Evolutionary conservation across 192 early-diverging fungal species (phyloP).

Genomic region (Backusella luteola): DNA sequence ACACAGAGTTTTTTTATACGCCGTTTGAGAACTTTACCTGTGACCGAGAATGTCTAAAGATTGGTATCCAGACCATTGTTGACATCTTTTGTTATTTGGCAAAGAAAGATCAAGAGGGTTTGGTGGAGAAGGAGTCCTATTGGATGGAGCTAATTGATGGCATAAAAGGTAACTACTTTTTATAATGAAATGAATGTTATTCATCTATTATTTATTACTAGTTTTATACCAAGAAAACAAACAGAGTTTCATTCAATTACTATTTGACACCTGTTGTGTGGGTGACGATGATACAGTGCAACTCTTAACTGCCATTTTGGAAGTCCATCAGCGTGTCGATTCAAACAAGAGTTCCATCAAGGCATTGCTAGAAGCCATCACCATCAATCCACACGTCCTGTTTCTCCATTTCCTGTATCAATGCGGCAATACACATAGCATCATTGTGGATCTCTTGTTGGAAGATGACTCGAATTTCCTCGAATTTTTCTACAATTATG

Average conservation of each 20-base stretch:
- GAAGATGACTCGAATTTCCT: constrained; percentile 25
- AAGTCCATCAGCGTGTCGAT: background rate
- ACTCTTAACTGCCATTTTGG: constrained; percentile 14
- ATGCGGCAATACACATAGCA: constrained; percentile 15
- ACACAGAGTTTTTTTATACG: constrained; percentile 9
- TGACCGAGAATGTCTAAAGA: constrained; percentile 24
- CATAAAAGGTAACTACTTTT: constrained; percentile 19
- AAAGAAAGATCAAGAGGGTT: background rate
- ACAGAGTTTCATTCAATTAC: background rate
- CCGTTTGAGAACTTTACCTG: background rate
- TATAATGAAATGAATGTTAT: background rate
- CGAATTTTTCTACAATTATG: constrained; percentile 21
- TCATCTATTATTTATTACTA: background rate
- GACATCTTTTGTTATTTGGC: background rate
- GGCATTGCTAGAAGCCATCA: background rate
- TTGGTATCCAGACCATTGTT: background rate
- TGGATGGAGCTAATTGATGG: background rate
- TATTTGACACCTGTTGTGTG: constrained; percentile 20
- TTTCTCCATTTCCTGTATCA: constrained; percentile 27
- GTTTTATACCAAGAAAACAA: background rate
- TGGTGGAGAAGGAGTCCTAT: background rate
- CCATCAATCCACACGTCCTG: constrained; percentile 20
- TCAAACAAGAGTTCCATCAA: background rate
- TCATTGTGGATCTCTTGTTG: constrained; percentile 34
- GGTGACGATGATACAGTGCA: constrained; percentile 28